phyloP scores from a whole-genome alignment of 805 yeast species.

The Wilhelminamyces savonicus region DNA sequence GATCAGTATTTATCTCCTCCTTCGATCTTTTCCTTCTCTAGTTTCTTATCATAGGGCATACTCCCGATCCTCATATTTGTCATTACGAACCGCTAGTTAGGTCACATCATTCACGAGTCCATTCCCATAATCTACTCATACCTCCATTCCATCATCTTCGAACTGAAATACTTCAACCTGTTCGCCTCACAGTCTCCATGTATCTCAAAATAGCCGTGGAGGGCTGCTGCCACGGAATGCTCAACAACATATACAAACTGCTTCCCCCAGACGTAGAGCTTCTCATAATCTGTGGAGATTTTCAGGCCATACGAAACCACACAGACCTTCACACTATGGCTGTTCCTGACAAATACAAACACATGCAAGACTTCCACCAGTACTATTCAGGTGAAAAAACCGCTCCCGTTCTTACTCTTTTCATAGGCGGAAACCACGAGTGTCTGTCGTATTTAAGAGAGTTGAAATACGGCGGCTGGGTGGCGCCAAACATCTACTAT shows the following conservation, averaged over 20 bases:
- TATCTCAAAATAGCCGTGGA: slow-evolving; percentile 53
- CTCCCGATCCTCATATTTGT: no score
- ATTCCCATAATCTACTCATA: no score
- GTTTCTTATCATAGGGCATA: no score
- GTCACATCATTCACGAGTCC: no score
- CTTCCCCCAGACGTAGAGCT: slow-evolving; percentile 17
- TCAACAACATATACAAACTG: slow-evolving; percentile 48
- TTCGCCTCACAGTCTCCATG: no score
- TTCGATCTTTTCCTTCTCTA: no score
- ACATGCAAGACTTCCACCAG: slow-evolving; percentile 71
- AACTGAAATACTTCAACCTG: no score
- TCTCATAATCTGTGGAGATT: slow-evolving; percentile 84
- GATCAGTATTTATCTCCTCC: no score
- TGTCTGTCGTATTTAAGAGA: slow-evolving; percentile 72
- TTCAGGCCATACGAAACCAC: slow-evolving; percentile 67
- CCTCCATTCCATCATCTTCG: no score
- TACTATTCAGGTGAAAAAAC: slow-evolving; percentile 54
- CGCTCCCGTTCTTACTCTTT: slow-evolving; percentile 75
- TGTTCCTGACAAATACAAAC: slow-evolving; percentile 72
- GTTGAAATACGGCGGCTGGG: slow-evolving; percentile 85
- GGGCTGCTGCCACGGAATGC: slow-evolving; percentile 88
- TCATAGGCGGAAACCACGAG: slow-evolving; percentile 96
- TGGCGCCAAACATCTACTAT: slow-evolving; percentile 80
- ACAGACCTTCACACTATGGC: slow-evolving; percentile 65
- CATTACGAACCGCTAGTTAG: no score